These are phyloP conservation scores for Cordyceps tenuipes DNA, from an alignment of 2,329 filamentous ascomycete genomes.

Conservation along the genomic window DNA sequence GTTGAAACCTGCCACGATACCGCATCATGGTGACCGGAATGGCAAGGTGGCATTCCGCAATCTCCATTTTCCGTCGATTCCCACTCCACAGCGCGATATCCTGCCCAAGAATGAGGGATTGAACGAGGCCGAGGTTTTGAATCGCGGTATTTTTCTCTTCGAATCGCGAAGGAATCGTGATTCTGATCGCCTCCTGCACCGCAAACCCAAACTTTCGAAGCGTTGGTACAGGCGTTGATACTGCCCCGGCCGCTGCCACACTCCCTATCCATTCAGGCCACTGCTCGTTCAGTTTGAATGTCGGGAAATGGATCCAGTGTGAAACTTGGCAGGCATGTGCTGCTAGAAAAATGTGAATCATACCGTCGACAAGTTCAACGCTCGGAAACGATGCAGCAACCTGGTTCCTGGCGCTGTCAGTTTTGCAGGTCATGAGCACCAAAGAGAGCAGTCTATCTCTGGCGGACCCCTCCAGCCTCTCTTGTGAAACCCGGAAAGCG, in stretches of 20 bases:
- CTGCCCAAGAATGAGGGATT: slow-evolving; percentile 39
- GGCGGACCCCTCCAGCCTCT: slow-evolving; percentile 36
- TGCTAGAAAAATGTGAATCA: slow-evolving; percentile 53
- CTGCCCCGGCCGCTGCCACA: slow-evolving; percentile 53
- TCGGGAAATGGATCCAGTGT: slow-evolving; percentile 53
- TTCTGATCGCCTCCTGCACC: slow-evolving; percentile 43
- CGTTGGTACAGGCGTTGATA: slow-evolving; percentile 46
- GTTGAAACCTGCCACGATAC: slow-evolving; percentile 50
- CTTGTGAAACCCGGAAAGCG: slow-evolving; percentile 30
- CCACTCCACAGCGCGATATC: slow-evolving; percentile 48
- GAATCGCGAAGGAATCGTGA: slow-evolving; percentile 28
- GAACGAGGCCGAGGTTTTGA: slow-evolving; percentile 39
- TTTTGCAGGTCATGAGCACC: slow-evolving; percentile 51
- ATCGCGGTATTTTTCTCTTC: slow-evolving; percentile 41
- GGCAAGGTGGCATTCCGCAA: slow-evolving; percentile 41
- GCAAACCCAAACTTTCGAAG: slow-evolving; percentile 54
- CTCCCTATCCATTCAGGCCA: slow-evolving; percentile 51
- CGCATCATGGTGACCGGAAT: slow-evolving; percentile 45
- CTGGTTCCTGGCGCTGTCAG: slow-evolving; percentile 38
- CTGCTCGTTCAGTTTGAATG: slow-evolving; percentile 46
- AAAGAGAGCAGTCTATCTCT: slow-evolving; percentile 58
- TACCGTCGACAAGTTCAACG: slow-evolving; percentile 49
- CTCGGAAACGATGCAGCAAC: slow-evolving; percentile 56
- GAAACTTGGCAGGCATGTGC: slow-evolving; percentile 48
- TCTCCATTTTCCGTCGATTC: slow-evolving; percentile 47